phyloP scores from a whole-genome alignment of 2,329 filamentous ascomycete genomes.

The Alternaria longipes region DNA sequence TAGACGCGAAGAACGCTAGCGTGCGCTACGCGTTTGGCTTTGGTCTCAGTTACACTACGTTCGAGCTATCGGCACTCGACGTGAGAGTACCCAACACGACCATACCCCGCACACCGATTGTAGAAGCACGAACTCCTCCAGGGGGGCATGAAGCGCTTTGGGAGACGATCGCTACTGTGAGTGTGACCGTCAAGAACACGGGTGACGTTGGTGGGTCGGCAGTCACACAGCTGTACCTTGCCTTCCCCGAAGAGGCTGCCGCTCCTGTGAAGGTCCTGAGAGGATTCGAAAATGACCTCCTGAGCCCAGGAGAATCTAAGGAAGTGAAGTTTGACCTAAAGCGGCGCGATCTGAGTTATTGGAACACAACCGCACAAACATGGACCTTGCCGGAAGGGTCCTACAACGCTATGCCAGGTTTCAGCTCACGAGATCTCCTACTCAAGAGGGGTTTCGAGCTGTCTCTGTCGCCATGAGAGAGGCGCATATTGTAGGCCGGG shows the following conservation, averaged over 20 bases:
- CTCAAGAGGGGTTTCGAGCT: no score
- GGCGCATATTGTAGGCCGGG: no score
- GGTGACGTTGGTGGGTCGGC: conserved; percentile 55
- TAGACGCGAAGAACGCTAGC: no score
- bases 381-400: background rate
- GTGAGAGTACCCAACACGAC: background rate
- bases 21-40: conserved; percentile 7
- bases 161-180: conserved; percentile 60
- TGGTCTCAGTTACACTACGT: conserved; percentile 51
- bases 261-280: no score
- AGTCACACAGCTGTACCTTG: no score
- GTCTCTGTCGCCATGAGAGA: no score
- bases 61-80: conserved; percentile 20
- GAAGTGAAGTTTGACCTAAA: background rate
- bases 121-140: conserved; percentile 1
- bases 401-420: background rate
- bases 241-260: no score
- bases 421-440: background rate
- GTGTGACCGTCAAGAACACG: conserved; percentile 61
- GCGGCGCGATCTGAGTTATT: background rate
- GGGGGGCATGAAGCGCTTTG: conserved; percentile 68
- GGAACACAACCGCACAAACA: background rate
- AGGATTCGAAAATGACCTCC: no score
- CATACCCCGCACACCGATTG: no score
- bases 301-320: background rate